These are phyloP conservation scores for Bertia moriformis DNA, from an alignment of 2,329 filamentous ascomycete genomes.

Conservation along the genomic window DNA sequence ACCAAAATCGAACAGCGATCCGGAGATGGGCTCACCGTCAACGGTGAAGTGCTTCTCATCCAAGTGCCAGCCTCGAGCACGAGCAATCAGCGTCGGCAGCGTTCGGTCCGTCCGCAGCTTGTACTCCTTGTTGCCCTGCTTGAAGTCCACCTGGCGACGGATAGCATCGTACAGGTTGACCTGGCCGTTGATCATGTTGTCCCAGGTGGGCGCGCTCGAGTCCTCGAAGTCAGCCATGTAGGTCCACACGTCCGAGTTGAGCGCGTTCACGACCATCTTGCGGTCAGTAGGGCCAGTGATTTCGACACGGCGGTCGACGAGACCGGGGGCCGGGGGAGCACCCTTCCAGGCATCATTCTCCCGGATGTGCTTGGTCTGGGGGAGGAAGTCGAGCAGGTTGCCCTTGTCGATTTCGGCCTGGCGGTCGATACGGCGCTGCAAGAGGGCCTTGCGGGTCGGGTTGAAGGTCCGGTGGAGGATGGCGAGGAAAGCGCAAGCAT, in stretches of 20 bases:
- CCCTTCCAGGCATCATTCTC: constrained; percentile 90
- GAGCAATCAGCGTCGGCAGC: constrained; percentile 79
- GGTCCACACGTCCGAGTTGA: constrained; percentile 93
- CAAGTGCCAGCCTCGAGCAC: constrained; percentile 91
- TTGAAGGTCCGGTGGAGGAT: constrained; percentile 94
- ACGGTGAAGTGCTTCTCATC: constrained; percentile 97
- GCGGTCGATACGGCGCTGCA: constrained; percentile 72
- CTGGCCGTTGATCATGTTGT: constrained; percentile 98
- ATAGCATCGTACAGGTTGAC: constrained; percentile 95
- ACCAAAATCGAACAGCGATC: constrained; percentile 87
- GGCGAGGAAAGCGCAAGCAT: constrained; percentile 81
- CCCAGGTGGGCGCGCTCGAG: constrained; percentile 91
- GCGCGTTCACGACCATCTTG: constrained; percentile 97
- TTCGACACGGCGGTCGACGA: constrained; percentile 86
- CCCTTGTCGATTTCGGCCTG: constrained; percentile 91
- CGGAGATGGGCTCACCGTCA: constrained; percentile 87
- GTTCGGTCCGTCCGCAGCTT: constrained; percentile 84
- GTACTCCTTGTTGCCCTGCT: constrained; percentile 88
- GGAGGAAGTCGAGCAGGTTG: constrained; percentile 78
- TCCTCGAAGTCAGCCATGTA: constrained; percentile 99
- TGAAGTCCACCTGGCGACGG: constrained; percentile 88
- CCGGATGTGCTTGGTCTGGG: constrained; percentile 88
- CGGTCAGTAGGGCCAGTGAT: constrained; percentile 94
- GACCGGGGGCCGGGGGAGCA: constrained; percentile 75
- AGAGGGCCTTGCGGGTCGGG: constrained; percentile 68